A percentile compares a stretch with the other conserved stretches of the same genome.
Conservation (phyloP, 2,329 filamentous ascomycete species). For the Botryotinia convoluta region DNA sequence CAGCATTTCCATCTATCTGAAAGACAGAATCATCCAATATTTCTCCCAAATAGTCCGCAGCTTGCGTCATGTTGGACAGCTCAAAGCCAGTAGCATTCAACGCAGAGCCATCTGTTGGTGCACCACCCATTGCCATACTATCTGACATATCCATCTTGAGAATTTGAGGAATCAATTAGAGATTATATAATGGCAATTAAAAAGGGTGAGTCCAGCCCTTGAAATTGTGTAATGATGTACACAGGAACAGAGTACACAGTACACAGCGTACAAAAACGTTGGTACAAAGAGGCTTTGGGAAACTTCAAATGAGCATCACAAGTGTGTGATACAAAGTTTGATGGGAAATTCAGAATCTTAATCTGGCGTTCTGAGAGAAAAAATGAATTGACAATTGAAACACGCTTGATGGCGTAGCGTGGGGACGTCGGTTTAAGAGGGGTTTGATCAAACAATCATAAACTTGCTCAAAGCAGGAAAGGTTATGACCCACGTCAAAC, state of each 20-base stretch:
- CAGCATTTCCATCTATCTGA: slow-evolving; percentile 39
- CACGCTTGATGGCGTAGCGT: background rate
- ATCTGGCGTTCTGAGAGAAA: background rate
- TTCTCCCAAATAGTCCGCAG: slow-evolving; percentile 38
- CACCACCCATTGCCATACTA: slow-evolving; percentile 30
- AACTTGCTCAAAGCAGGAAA: slow-evolving; percentile 1
- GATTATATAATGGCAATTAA: background rate
- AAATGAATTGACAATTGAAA: slow-evolving; percentile 4
- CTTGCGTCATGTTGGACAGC: slow-evolving; percentile 41
- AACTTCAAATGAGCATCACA: background rate
- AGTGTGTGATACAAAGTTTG: background rate
- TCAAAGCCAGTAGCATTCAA: slow-evolving; percentile 40
- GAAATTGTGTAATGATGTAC: background rate
- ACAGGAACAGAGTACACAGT: background rate
- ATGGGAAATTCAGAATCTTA: background rate
- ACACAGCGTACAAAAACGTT: background rate
- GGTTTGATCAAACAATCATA: background rate
- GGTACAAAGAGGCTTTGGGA: background rate
- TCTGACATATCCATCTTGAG: slow-evolving; percentile 26
- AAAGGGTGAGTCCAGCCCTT: background rate
- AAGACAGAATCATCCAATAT: slow-evolving; percentile 41
- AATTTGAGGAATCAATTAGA: background rate
- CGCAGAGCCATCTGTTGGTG: slow-evolving; percentile 26
- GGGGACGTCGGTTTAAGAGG: background rate
- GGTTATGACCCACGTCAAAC: background rate